A percentile compares a stretch with the other conserved stretches of the same genome.
Conservation (phyloP, 2,329 filamentous ascomycete genomes). For the Calonectria pteridis region DNA sequence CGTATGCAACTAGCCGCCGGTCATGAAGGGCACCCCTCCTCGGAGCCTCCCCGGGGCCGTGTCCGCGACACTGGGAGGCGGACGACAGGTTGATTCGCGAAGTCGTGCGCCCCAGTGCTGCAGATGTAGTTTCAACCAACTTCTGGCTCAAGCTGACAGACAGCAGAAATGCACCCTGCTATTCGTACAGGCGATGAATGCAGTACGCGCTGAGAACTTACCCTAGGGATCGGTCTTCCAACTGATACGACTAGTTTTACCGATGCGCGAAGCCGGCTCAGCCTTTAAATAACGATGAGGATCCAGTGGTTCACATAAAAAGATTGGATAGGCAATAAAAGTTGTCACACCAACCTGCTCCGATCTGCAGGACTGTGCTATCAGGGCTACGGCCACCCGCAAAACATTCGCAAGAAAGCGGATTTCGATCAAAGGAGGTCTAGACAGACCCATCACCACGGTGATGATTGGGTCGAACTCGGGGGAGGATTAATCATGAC, state of each 20-base stretch:
- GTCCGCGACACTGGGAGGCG: constrained; percentile 19
- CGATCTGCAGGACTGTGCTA: constrained; percentile 29
- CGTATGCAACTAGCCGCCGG: constrained; percentile 16
- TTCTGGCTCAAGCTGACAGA: not conserved
- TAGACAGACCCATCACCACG: not conserved
- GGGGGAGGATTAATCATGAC: not conserved
- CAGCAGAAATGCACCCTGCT: not conserved
- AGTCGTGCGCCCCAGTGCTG: not conserved
- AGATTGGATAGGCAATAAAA: not conserved
- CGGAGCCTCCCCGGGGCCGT: constrained; percentile 6
- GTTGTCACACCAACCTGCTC: constrained; percentile 18
- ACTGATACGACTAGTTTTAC: not conserved
- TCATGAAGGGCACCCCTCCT: not conserved
- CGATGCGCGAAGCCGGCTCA: constrained; percentile 22
- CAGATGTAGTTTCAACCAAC: not conserved
- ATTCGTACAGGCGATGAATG: not conserved
- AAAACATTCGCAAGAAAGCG: constrained; percentile 22
- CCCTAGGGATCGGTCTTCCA: not conserved
- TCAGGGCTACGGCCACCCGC: constrained; percentile 26
- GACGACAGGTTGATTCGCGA: constrained; percentile 11
- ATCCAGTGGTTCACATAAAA: not conserved
- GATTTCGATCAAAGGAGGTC: constrained; percentile 6
- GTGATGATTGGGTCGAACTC: not conserved
- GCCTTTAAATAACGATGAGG: not conserved
- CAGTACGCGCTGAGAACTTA: not conserved